These are phyloP conservation scores for Arthrobotrys sinensis DNA, from an alignment of 2,329 filamentous ascomycete species.

Conservation along the genomic window DNA sequence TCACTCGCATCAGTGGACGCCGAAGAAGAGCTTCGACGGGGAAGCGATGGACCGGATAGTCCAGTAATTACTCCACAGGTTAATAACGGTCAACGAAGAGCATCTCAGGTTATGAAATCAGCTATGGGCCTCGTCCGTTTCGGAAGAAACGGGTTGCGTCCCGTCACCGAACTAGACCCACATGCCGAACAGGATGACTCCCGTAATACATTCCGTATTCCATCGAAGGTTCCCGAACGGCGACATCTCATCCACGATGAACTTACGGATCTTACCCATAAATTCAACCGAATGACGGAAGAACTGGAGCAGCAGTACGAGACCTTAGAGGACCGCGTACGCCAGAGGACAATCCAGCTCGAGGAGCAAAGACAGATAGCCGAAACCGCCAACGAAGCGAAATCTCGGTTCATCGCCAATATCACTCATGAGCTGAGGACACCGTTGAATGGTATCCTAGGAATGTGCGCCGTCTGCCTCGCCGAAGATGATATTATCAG, in stretches of 20 bases:
- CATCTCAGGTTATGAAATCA: constrained; percentile 43
- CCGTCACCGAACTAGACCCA: neutral
- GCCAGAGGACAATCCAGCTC: constrained; percentile 84
- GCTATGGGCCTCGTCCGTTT: constrained; percentile 34
- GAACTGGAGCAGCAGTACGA: constrained; percentile 90
- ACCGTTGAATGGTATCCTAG: constrained; percentile 93
- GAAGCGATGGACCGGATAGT: constrained; percentile 40
- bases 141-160: constrained; percentile 3
- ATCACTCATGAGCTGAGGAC: constrained; percentile 92
- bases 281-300: constrained; percentile 95
- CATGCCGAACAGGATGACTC: constrained; percentile 61
- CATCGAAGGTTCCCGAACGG: constrained; percentile 82
- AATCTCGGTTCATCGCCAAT: constrained; percentile 98
- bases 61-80: neutral
- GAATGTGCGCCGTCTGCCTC: constrained; percentile 94
- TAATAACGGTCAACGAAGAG: constrained; percentile 5
- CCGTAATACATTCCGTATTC: constrained; percentile 82
- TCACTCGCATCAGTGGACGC: neutral
- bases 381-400: constrained; percentile 91
- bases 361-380: constrained; percentile 76
- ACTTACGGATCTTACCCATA: constrained; percentile 78
- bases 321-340: constrained; percentile 85
- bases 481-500: constrained; percentile 85
- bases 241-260: constrained; percentile 87
- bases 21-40: neutral